Conservation (phyloP, 2,329 filamentous ascomycete genomes). For the Akanthomyces lecanii region DNA sequence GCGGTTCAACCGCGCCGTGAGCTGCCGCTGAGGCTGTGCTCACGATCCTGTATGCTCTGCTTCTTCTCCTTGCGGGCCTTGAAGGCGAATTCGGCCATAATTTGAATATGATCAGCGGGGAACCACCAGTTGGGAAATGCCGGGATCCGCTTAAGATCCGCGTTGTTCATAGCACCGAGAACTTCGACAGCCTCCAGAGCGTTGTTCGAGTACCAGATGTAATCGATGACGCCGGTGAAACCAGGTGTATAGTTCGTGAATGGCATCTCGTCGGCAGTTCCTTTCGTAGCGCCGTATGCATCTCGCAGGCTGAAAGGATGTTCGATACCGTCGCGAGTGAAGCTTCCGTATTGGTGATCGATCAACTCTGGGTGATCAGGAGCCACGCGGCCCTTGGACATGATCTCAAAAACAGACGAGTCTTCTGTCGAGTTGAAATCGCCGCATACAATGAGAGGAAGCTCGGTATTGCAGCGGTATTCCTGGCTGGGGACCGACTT, state of each 20-base stretch:
- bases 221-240: slow-evolving; percentile 92
- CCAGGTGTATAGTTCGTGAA: slow-evolving; percentile 97
- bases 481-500: slow-evolving; percentile 76
- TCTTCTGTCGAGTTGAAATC: slow-evolving; percentile 91
- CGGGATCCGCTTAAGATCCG: slow-evolving; percentile 80
- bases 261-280: slow-evolving; percentile 76
- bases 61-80: slow-evolving; percentile 84
- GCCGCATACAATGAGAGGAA: slow-evolving; percentile 86
- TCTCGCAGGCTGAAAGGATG: slow-evolving; percentile 94
- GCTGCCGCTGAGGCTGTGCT: slow-evolving; percentile 34
- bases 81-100: slow-evolving; percentile 85
- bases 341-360: slow-evolving; percentile 83
- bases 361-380: slow-evolving; percentile 77
- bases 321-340: slow-evolving; percentile 85
- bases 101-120: slow-evolving; percentile 85
- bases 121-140: slow-evolving; percentile 94
- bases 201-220: slow-evolving; percentile 96
- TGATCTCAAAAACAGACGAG: slow-evolving; percentile 87
- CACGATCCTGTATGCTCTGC: slow-evolving; percentile 52
- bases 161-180: slow-evolving; percentile 79
- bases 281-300: slow-evolving; percentile 76
- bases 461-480: slow-evolving; percentile 80
- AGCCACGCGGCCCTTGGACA: slow-evolving; percentile 73
- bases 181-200: slow-evolving; percentile 78
- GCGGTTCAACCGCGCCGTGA: slow-evolving; percentile 1